Conservation (phyloP, 495 filamentous ascomycete genomes). For the Hypoxylon crocopeplum region DNA sequence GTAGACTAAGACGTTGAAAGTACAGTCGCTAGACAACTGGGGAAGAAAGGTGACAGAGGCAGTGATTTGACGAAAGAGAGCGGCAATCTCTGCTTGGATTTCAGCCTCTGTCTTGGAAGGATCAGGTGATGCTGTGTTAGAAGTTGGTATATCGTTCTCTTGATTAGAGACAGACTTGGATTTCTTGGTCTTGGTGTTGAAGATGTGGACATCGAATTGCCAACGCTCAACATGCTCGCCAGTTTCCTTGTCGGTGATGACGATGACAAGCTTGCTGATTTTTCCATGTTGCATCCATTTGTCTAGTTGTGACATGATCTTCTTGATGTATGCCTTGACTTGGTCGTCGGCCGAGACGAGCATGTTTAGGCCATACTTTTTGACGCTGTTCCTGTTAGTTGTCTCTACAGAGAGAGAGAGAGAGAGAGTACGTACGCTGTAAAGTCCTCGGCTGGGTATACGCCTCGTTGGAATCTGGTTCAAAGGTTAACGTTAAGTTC, state of each 20-base stretch:
- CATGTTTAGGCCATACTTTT: slow-evolving; percentile 99
- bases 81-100: slow-evolving; percentile 93
- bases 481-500: slow-evolving; percentile 7
- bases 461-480: slow-evolving; percentile 85
- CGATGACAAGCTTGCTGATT: slow-evolving; percentile 94
- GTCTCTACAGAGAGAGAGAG: background rate
- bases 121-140: slow-evolving; percentile 43
- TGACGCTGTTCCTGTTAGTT: slow-evolving; percentile 64
- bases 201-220: slow-evolving; percentile 96
- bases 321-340: slow-evolving; percentile 98
- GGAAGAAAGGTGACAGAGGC: slow-evolving; percentile 97
- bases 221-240: slow-evolving; percentile 95
- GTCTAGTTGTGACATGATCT: slow-evolving; percentile 95
- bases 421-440: slow-evolving; percentile 70
- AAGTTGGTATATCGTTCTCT: slow-evolving; percentile 30
- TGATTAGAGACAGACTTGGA: slow-evolving; percentile 63
- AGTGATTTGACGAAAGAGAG: slow-evolving; percentile 96
- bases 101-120: slow-evolving; percentile 87
- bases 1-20: slow-evolving; percentile 98
- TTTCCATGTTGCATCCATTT: slow-evolving; percentile 96
- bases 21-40: slow-evolving; percentile 90
- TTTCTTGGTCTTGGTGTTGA: slow-evolving; percentile 60
- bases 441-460: slow-evolving; percentile 98
- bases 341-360: slow-evolving; percentile 95
- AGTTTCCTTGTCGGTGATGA: slow-evolving; percentile 94